Evolutionary conservation across 2,329 filamentous ascomycete species (phyloP), one percentile per base, ranked within the genome.

Genomic region (Colletotrichum sublineola): DNA sequence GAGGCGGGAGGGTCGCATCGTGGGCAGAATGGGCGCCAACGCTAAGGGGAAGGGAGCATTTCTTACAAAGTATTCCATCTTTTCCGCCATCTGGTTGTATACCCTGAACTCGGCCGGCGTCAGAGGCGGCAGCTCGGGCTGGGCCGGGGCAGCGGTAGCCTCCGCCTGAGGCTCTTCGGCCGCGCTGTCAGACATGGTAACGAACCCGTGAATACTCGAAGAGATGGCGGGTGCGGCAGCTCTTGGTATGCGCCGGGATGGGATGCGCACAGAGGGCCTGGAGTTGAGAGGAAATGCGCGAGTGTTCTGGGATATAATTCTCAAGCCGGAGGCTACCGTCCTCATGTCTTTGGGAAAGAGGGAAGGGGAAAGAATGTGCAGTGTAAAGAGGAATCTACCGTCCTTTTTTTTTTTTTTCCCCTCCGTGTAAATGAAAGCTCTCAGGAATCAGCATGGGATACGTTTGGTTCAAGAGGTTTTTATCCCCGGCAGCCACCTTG

Each of bases 41-140:
- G 15, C 31, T 24, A 24, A 24, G 24, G 7, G n/a, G 14, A 42
- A 64, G 69, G 29, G 61, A 42, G 56, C 60, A 60, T 14, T 33
- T 82, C 87, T 77, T 84, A 92, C 90, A 82, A 92, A 95, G 74
- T 88, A 84, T 56, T 95, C 88, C 93, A 95, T 95, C 74, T 89
- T 87, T 68, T 93, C 92, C 0, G 93, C 91, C 77, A 94, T 83
- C n/a, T 86, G 86, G 82, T 95, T 95, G 81, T 92, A 95, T 50
- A 86, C 82, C 62, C 85, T 86, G 77, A 94, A 95, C 68, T 96
- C 92, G 68, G 86, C 84, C 1, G 89, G 81, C 0, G 89, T 90
- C 40, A 96, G 85, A 33, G 92, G 89, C 0, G 92, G 90, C 1
- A 93, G 81, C 33, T 71, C 67, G 2, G 67, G 56, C 48, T 67